Evolutionary conservation across 345 rosid species (phyloP), one percentile per base, ranked within the genome.

Genomic region (Luvunga scandens): DNA sequence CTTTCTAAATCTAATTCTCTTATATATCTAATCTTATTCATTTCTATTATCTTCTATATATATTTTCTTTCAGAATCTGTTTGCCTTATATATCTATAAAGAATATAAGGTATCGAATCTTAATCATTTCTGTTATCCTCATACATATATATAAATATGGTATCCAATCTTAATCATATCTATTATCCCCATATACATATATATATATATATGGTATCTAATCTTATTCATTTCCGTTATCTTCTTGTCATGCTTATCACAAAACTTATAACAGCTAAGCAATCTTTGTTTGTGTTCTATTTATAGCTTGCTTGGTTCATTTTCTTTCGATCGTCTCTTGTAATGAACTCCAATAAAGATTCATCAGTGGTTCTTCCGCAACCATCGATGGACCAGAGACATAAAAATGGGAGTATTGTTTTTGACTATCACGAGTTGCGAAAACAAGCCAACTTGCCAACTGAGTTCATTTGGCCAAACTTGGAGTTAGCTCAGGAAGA

Each of bases 401-500:
- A 79, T 6, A 62, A 55, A 28, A 61, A 67, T 8, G 80, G 70
- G 1, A 27, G 0, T 10, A 21, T 76, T 28, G 69, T 71, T 22
- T 85, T 86, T 21, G 87, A 90, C 80, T 28, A 84, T 4, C 72
- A 84, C 33, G 48, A 31, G 36, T 68, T 87, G 25, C 84, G 83
- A 55, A 77, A 83, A 16, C 85, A 86, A 59, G 12, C 83, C 1
- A 71, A 34, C 71, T 36, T 89, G 25, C 90, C 94, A 4, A 31
- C 78, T 0, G 87, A 86, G 78, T 89, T 88, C 85, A 5, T 83
- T 4, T 91, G 94, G 94, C 90, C 90, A 4, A 30, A 88, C 75
- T 63, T 85, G 2, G 82, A 33, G 7, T 34, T 28, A 19, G 31
- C 72, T 27, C 75, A 78, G 3, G 80, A 76, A 5, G 91, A 85